Percentiles rank a stretch among this genome's conserved stretches.
Evolutionary conservation across 495 filamentous ascomycete species (phyloP).

Genomic region (Aspergillus carlsbadensis): DNA sequence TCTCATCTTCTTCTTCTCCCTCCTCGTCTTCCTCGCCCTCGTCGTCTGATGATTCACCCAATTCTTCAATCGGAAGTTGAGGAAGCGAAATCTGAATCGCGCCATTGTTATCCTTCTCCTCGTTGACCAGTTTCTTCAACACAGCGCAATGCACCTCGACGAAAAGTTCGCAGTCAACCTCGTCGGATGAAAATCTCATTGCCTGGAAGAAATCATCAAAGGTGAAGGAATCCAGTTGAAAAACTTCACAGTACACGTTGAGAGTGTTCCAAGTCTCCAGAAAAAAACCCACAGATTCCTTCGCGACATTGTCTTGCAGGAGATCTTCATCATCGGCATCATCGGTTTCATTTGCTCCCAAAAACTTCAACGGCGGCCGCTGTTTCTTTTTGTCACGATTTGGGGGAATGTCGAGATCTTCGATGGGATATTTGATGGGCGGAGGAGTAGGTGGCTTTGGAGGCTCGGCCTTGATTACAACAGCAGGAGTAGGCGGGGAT

Average conservation of each 20-base stretch:
- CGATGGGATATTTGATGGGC: constrained; percentile 89
- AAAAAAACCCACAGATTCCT: constrained; percentile 76
- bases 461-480: constrained; percentile 37
- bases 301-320: constrained; percentile 61
- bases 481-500: constrained; percentile 24
- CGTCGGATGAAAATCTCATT: constrained; percentile 73
- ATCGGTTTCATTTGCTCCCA: constrained; percentile 57
- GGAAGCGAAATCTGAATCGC: constrained; percentile 76
- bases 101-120: constrained; percentile 67
- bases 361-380: constrained; percentile 75
- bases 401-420: constrained; percentile 79
- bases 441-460: constrained; percentile 65
- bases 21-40: constrained; percentile 55
- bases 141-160: constrained; percentile 90
- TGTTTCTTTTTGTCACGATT: constrained; percentile 51
- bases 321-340: constrained; percentile 40
- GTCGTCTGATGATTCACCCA: constrained; percentile 34
- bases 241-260: constrained; percentile 93
- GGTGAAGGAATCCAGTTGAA: constrained; percentile 91
- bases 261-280: constrained; percentile 94
- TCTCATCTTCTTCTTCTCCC: constrained; percentile 47
- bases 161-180: constrained; percentile 81
- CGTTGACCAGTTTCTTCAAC: constrained; percentile 80
- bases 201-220: constrained; percentile 95
- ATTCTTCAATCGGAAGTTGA: constrained; percentile 67